phyloP scores from a whole-genome alignment of 2,329 filamentous ascomycete species.

The Neonectria hederae region DNA sequence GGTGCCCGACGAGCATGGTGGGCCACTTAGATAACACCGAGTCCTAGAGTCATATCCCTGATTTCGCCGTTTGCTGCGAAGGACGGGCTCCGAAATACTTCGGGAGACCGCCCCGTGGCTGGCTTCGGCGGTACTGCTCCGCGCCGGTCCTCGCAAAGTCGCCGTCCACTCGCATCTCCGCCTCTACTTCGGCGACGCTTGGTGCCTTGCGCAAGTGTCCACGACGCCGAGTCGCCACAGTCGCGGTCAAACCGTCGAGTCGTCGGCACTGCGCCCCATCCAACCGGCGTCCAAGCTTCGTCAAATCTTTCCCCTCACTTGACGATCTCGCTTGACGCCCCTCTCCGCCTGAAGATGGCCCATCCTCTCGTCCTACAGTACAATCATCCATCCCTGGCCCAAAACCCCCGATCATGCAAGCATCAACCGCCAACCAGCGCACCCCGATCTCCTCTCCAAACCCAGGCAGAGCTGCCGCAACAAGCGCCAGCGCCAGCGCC shows the following conservation, averaged over 20 bases:
- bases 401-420: neutral
- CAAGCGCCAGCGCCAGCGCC: conserved; percentile 14
- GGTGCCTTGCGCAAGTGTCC: conserved; percentile 4
- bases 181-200: conserved; percentile 7
- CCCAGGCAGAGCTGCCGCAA: conserved; percentile 12
- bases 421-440: conserved; percentile 10
- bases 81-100: neutral
- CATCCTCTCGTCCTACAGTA: neutral
- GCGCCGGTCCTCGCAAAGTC: conserved; percentile 1
- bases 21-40: neutral
- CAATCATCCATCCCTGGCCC: neutral
- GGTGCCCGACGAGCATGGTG: neutral
- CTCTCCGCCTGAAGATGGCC: too few species aligned
- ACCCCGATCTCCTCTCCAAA: conserved; percentile 3
- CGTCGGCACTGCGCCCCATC: neutral
- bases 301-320: neutral
- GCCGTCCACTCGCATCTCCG: neutral
- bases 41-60: neutral
- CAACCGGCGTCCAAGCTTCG: neutral
- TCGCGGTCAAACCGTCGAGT: conserved; percentile 4
- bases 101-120: neutral
- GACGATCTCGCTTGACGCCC: neutral
- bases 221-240: conserved; percentile 18
- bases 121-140: conserved; percentile 8
- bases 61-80: neutral